phyloP scores from a whole-genome alignment of 2,329 filamentous ascomycete genomes.

The Alternaria tenuissima region DNA sequence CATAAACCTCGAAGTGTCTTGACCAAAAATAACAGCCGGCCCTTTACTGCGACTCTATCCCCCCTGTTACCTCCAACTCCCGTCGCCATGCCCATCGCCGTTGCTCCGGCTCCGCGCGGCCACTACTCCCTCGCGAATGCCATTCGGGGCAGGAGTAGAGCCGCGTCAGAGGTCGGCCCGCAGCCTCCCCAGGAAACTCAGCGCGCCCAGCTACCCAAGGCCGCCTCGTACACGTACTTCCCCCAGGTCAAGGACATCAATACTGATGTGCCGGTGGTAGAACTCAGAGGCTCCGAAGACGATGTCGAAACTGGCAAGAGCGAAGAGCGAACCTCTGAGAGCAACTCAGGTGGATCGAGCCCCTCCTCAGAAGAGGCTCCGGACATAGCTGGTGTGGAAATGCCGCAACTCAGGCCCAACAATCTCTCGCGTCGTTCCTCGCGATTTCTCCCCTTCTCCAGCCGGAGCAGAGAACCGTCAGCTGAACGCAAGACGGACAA shows the following conservation, averaged over 20 bases:
- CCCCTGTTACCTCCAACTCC: slow-evolving; percentile 4
- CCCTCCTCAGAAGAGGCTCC: slow-evolving; percentile 52
- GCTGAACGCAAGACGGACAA: slow-evolving; percentile 40
- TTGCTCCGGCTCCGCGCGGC: slow-evolving; percentile 40
- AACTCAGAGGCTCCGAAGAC: slow-evolving; percentile 44
- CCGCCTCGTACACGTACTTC: slow-evolving; percentile 54
- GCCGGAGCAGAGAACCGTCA: slow-evolving; percentile 45
- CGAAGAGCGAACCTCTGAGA: slow-evolving; percentile 47
- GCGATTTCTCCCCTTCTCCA: slow-evolving; percentile 46
- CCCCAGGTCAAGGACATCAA: slow-evolving; percentile 49
- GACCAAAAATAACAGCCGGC: slow-evolving; percentile 1
- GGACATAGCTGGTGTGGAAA: slow-evolving; percentile 38
- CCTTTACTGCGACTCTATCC: slow-evolving; percentile 5
- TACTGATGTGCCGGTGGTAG: slow-evolving; percentile 39
- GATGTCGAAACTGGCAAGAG: slow-evolving; percentile 37
- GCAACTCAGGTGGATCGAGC: slow-evolving; percentile 56
- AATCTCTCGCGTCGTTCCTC: slow-evolving; percentile 46
- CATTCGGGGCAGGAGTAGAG: slow-evolving; percentile 42
- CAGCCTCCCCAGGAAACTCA: slow-evolving; percentile 35
- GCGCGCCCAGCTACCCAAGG: slow-evolving; percentile 45
- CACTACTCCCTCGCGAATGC: slow-evolving; percentile 44
- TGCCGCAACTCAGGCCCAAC: slow-evolving; percentile 43
- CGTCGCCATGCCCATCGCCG: slow-evolving; percentile 44
- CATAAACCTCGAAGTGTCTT: slow-evolving; percentile 17
- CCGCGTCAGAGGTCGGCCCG: slow-evolving; percentile 43